These are phyloP conservation scores for Termitomyces sp. DNA, from an alignment of 768 basidiomycete genomes.

Conservation along the genomic window DNA sequence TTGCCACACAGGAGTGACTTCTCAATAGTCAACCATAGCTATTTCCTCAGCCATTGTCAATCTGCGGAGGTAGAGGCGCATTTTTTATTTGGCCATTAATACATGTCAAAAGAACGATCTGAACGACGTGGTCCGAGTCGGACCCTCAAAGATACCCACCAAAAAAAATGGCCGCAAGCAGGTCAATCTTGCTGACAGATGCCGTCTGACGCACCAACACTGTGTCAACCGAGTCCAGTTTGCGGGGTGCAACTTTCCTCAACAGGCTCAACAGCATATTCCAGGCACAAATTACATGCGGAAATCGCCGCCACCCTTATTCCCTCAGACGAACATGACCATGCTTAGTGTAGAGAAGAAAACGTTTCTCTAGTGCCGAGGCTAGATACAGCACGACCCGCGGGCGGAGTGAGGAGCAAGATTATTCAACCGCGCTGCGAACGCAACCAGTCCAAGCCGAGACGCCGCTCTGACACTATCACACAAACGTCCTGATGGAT, in stretches of 20 bases:
- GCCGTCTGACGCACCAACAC: slow-evolving; percentile 5
- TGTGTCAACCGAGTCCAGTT: neutral
- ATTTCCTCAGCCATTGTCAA: neutral
- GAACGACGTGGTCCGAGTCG: slow-evolving; percentile 8
- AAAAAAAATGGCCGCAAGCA: neutral
- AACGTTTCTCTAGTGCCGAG: slow-evolving; percentile 2
- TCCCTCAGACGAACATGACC: slow-evolving; percentile 2
- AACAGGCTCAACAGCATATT: neutral
- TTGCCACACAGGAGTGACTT: slow-evolving; percentile 4
- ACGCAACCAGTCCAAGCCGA: neutral
- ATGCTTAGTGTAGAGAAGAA: neutral
- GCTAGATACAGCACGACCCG: neutral
- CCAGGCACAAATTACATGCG: slow-evolving; percentile 2
- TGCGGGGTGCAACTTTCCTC: slow-evolving; percentile 6
- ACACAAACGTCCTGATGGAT: slow-evolving; percentile 8
- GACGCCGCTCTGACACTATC: neutral
- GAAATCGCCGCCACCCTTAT: slow-evolving; percentile 1
- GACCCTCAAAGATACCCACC: slow-evolving; percentile 1
- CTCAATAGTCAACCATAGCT: neutral
- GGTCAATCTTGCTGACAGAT: slow-evolving; percentile 2
- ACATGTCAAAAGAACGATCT: neutral
- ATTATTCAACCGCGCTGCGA: neutral
- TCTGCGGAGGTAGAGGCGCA: slow-evolving; percentile 1
- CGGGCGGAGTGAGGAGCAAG: neutral
- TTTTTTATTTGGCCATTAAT: neutral